Percentiles rank a stretch among this genome's conserved stretches.
Conservation (phyloP, 2,329 filamentous ascomycete genomes). For the Exophiala calicioides region DNA sequence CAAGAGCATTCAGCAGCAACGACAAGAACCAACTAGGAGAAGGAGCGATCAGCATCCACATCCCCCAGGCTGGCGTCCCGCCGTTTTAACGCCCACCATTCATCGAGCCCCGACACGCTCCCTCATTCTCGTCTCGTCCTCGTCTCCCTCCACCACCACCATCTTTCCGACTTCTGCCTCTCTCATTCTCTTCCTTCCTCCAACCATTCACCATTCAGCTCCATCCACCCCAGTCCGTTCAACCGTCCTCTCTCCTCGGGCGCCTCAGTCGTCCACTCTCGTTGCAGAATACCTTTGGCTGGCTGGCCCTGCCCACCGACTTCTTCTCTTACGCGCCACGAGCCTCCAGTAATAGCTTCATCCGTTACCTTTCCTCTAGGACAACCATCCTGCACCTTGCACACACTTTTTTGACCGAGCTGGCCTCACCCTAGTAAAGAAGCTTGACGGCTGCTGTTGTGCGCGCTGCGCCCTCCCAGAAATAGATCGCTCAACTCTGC, state of each 20-base stretch:
- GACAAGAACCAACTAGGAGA: slow-evolving; percentile 1
- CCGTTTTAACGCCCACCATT: slow-evolving; percentile 21
- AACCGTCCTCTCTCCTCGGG: slow-evolving; percentile 10
- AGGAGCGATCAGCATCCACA: slow-evolving; percentile 1
- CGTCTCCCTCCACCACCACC: slow-evolving; percentile 8
- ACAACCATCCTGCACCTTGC: slow-evolving; percentile 21
- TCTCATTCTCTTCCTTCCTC: slow-evolving; percentile 7
- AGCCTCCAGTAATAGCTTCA: slow-evolving; percentile 22
- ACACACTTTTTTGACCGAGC: slow-evolving; percentile 25
- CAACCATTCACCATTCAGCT: slow-evolving; percentile 14
- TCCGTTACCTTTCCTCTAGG: slow-evolving; percentile 7
- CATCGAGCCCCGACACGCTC: neutral
- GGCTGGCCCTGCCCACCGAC: slow-evolving; percentile 18
- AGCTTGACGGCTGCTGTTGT: slow-evolving; percentile 20
- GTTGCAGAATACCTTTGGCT: slow-evolving; percentile 14
- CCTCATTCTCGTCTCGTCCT: neutral
- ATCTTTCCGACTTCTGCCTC: slow-evolving; percentile 10
- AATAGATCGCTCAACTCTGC: slow-evolving; percentile 27
- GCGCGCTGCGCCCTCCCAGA: slow-evolving; percentile 24
- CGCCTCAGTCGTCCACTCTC: slow-evolving; percentile 23
- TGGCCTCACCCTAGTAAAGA: slow-evolving; percentile 29
- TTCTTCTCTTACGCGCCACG: slow-evolving; percentile 26
- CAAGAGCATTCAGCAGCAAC: slow-evolving; percentile 19
- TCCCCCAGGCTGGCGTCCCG: neutral
- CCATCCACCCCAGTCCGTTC: slow-evolving; percentile 11